These are phyloP conservation scores for Fusarium sambucinum DNA, from an alignment of 2,329 filamentous ascomycete genomes.

Conservation along the genomic window DNA sequence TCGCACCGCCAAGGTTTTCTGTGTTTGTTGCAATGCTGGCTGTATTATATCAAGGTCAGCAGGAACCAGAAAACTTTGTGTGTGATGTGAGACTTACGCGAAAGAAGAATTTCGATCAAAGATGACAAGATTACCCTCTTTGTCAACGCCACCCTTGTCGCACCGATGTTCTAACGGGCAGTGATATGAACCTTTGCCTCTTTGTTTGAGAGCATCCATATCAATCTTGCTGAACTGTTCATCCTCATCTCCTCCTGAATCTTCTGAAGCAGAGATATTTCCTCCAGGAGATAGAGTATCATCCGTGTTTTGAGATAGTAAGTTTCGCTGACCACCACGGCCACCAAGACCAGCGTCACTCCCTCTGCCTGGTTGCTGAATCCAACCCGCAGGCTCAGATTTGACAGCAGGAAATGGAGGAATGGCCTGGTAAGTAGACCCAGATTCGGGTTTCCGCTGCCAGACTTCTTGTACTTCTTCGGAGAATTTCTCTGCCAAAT, in stretches of 20 bases:
- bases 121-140: constrained; percentile 53
- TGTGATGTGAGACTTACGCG: constrained; percentile 48
- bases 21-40: constrained; percentile 60
- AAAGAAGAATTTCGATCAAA: constrained; percentile 60
- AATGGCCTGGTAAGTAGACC: constrained; percentile 37
- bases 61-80: constrained; percentile 8
- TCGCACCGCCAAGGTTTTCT: constrained; percentile 58
- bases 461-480: constrained; percentile 52
- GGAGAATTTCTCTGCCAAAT: constrained; percentile 52
- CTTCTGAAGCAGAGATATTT: constrained; percentile 49
- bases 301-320: constrained; percentile 40
- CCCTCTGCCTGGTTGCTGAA: constrained; percentile 27
- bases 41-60: constrained; percentile 44
- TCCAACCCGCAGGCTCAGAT: constrained; percentile 36
- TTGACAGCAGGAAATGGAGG: constrained; percentile 45
- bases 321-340: constrained; percentile 41
- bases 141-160: constrained; percentile 58
- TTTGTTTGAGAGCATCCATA: constrained; percentile 56
- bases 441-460: constrained; percentile 39
- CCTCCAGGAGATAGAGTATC: constrained; percentile 28
- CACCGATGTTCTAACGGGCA: constrained; percentile 54
- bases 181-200: constrained; percentile 55
- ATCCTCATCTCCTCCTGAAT: constrained; percentile 51
- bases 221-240: constrained; percentile 54
- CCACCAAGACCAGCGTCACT: constrained; percentile 39